phyloP scores from a whole-genome alignment of 805 yeast species.

The Candida xiaguanensis region DNA sequence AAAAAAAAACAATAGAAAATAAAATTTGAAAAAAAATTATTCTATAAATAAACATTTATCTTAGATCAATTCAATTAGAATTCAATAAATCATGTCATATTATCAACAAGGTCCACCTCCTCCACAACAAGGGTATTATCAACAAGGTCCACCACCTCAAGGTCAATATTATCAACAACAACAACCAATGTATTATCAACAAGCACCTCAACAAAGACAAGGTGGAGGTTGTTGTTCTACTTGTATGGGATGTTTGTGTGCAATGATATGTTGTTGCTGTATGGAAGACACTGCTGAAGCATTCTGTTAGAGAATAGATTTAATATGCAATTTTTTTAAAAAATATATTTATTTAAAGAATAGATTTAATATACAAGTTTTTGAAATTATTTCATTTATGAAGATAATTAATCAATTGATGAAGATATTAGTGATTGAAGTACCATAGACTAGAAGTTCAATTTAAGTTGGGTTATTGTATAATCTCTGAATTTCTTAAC shows the following conservation, averaged over 20 bases:
- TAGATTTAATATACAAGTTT: no score
- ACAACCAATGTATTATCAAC: conserved; percentile 43
- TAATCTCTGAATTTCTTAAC: no score
- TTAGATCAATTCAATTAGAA: neutral
- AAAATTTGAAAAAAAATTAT: neutral
- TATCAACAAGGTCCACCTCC: conserved; percentile 17
- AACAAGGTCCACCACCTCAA: conserved; percentile 25
- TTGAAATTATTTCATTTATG: no score
- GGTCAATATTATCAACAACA: conserved; percentile 35
- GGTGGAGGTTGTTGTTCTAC: conserved; percentile 34
- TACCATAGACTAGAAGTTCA: no score
- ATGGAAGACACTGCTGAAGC: conserved; percentile 19
- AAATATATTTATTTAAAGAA: no score
- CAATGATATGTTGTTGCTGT: conserved; percentile 37
- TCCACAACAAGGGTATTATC: conserved; percentile 21
- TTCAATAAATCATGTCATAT: neutral
- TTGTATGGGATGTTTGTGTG: conserved; percentile 34
- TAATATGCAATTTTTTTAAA: no score
- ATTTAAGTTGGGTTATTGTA: no score
- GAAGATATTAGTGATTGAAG: no score
- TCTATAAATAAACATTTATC: neutral
- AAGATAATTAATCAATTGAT: no score
- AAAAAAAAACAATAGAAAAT: neutral
- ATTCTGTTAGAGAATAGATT: conserved; percentile 6
- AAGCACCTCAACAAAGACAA: conserved; percentile 22